A percentile compares a stretch with the other conserved stretches of the same genome.
Evolutionary conservation across 331 rosid species (phyloP).

Genomic region (Phaseolus coccineus): DNA sequence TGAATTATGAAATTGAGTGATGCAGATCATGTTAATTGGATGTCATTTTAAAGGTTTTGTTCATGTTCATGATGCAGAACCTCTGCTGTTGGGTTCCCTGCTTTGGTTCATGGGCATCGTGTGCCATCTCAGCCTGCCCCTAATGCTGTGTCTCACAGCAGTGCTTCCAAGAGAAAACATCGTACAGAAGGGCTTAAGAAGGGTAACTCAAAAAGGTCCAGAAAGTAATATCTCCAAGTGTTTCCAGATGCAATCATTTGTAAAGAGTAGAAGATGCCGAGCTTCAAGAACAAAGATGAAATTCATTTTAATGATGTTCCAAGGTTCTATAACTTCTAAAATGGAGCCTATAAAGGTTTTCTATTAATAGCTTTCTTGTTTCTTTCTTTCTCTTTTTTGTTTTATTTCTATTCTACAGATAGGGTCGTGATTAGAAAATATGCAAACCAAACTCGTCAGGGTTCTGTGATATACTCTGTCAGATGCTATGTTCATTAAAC

Average conservation of each 20-base stretch:
- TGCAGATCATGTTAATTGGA: slow-evolving; percentile 26
- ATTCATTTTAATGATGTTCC: slow-evolving; percentile 28
- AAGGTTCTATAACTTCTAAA: slow-evolving; percentile 35
- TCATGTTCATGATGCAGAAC: slow-evolving; percentile 63
- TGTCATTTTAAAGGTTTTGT: slow-evolving; percentile 37
- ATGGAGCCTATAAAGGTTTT: slow-evolving; percentile 22
- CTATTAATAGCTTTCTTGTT: background rate
- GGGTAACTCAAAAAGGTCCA: slow-evolving; percentile 58
- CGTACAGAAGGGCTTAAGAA: slow-evolving; percentile 60
- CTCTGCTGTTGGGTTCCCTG: slow-evolving; percentile 99
- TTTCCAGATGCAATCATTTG: slow-evolving; percentile 51
- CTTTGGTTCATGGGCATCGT: slow-evolving; percentile 86
- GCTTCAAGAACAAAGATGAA: slow-evolving; percentile 84
- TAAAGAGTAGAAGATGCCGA: slow-evolving; percentile 71
- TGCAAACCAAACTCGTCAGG: slow-evolving; percentile 16
- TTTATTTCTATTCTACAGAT: background rate
- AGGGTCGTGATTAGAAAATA: background rate
- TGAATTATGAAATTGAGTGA: slow-evolving; percentile 1
- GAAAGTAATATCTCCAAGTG: slow-evolving; percentile 49
- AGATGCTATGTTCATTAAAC: slow-evolving; percentile 9
- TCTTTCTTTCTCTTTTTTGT: background rate
- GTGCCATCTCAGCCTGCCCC: slow-evolving; percentile 68
- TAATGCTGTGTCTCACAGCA: slow-evolving; percentile 49
- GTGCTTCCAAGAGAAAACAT: slow-evolving; percentile 48
- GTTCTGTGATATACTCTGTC: background rate